A percentile compares a stretch with the other conserved stretches of the same genome.
Conservation (phyloP, 2,329 filamentous ascomycete genomes). For the Neoarthrinium moseri region DNA sequence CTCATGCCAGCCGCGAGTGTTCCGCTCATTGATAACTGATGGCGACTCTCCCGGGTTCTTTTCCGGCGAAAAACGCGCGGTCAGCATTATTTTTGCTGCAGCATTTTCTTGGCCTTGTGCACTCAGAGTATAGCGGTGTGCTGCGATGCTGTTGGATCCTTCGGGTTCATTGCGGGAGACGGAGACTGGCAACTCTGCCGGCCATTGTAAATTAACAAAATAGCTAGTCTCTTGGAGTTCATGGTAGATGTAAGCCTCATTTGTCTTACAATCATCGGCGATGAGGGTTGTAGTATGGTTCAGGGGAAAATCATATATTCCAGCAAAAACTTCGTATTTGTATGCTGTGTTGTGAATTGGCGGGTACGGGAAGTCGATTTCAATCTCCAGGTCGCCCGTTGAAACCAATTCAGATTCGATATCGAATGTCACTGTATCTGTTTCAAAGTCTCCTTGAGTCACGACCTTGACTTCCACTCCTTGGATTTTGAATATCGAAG, state of each 20-base stretch:
- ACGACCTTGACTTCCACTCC: conserved; percentile 29
- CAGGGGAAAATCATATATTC: conserved; percentile 35
- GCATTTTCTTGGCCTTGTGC: conserved; percentile 3
- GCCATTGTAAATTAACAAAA: conserved; percentile 36
- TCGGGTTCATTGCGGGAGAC: conserved; percentile 21
- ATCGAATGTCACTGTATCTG: conserved; percentile 34
- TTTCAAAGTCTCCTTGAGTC: conserved; percentile 36
- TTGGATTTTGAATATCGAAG: conserved; percentile 33
- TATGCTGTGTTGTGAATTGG: conserved; percentile 36
- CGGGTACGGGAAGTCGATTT: conserved; percentile 42
- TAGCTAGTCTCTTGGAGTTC: conserved; percentile 37
- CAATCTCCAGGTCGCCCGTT: conserved; percentile 31
- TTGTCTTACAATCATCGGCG: conserved; percentile 7
- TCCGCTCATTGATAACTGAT: conserved; percentile 20
- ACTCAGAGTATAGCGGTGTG: conserved; percentile 32
- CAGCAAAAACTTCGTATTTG: conserved; percentile 43
- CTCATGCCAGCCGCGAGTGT: conserved; percentile 26
- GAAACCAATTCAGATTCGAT: conserved; percentile 34
- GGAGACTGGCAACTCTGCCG: conserved; percentile 15
- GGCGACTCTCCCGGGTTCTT: conserved; percentile 23
- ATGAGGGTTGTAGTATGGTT: conserved; percentile 35
- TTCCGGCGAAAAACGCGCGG: conserved; percentile 31
- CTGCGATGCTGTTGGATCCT: conserved; percentile 20
- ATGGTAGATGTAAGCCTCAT: conserved; percentile 32
- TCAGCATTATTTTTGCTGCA: conserved; percentile 24